Percentiles rank a stretch among this genome's conserved stretches.
Conservation (phyloP, 2,329 filamentous ascomycete species). For the Phaeosphaeriaceae sp. region DNA sequence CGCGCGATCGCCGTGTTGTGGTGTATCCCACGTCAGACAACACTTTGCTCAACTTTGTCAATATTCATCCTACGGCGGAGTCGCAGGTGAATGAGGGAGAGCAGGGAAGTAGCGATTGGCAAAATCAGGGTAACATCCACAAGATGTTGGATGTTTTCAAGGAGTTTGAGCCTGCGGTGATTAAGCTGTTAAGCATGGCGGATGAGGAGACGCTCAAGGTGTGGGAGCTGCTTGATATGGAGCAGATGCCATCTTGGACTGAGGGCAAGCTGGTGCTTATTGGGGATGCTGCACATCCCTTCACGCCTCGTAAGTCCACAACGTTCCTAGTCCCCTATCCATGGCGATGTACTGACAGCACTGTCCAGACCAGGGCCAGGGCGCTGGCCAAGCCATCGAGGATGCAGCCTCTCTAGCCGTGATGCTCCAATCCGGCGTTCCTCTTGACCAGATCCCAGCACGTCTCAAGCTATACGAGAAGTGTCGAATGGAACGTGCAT, state of each 20-base stretch:
- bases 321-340: too few species aligned
- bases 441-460: slow-evolving; percentile 57
- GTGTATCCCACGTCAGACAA: slow-evolving; percentile 58
- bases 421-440: slow-evolving; percentile 59
- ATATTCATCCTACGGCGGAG: slow-evolving; percentile 50
- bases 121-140: slow-evolving; percentile 45
- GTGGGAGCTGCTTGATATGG: slow-evolving; percentile 62
- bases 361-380: slow-evolving; percentile 62
- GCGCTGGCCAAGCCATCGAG: slow-evolving; percentile 70
- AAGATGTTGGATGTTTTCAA: slow-evolving; percentile 52
- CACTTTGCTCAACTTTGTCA: slow-evolving; percentile 55
- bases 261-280: slow-evolving; percentile 63
- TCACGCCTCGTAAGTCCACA: slow-evolving; percentile 63
- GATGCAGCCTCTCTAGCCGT: slow-evolving; percentile 67
- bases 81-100: slow-evolving; percentile 25
- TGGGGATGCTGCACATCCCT: slow-evolving; percentile 74
- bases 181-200: slow-evolving; percentile 49
- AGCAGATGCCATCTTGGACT: slow-evolving; percentile 62
- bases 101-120: slow-evolving; percentile 38
- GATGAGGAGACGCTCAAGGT: slow-evolving; percentile 47
- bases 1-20: slow-evolving; percentile 53
- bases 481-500: slow-evolving; percentile 64
- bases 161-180: slow-evolving; percentile 45
- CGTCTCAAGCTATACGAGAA: slow-evolving; percentile 66
- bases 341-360: too few species aligned